These are phyloP conservation scores for Tilletia walkeri DNA, from an alignment of 1,284 basidiomycete species.

Conservation along the genomic window DNA sequence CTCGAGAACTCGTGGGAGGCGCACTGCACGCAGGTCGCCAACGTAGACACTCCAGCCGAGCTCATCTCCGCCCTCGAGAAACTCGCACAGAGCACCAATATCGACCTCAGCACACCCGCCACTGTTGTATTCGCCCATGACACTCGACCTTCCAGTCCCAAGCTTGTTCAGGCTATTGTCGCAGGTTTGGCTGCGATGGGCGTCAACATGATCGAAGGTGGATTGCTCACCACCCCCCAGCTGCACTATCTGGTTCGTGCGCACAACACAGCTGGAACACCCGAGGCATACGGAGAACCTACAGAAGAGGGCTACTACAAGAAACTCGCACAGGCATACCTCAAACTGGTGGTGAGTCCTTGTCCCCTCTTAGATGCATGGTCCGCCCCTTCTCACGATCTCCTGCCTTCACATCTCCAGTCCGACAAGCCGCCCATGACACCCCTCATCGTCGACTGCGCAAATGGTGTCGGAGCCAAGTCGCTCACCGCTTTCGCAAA, in stretches of 20 bases:
- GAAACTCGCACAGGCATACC: conserved; percentile 83
- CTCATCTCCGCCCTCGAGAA: conserved; percentile 69
- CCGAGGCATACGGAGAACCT: conserved; percentile 74
- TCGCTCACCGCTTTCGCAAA: conserved; percentile 44
- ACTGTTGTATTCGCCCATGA: conserved; percentile 87
- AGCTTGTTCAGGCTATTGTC: conserved; percentile 76
- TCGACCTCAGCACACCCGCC: conserved; percentile 75
- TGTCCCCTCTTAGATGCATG: neutral
- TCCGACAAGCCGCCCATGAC: conserved; percentile 56
- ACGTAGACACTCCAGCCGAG: conserved; percentile 72
- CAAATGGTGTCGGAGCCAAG: conserved; percentile 88
- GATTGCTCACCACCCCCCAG: conserved; percentile 88
- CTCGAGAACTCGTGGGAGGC: conserved; percentile 90
- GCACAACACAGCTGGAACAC: conserved; percentile 75
- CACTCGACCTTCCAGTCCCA: conserved; percentile 83
- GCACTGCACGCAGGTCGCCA: conserved; percentile 84
- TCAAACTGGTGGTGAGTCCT: conserved; percentile 71
- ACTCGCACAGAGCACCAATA: conserved; percentile 69
- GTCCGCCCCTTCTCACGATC: neutral
- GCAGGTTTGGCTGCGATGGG: conserved; percentile 74
- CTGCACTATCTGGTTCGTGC: conserved; percentile 91
- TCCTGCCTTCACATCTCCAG: conserved; percentile 10
- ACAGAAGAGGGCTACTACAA: conserved; percentile 80
- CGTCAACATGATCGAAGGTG: conserved; percentile 59
- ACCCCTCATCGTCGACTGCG: conserved; percentile 84